Evolutionary conservation across 352 stramenopile genomes (phyloP), one percentile per base, ranked within the genome.

Genomic region (Pythium coloratum): DNA sequence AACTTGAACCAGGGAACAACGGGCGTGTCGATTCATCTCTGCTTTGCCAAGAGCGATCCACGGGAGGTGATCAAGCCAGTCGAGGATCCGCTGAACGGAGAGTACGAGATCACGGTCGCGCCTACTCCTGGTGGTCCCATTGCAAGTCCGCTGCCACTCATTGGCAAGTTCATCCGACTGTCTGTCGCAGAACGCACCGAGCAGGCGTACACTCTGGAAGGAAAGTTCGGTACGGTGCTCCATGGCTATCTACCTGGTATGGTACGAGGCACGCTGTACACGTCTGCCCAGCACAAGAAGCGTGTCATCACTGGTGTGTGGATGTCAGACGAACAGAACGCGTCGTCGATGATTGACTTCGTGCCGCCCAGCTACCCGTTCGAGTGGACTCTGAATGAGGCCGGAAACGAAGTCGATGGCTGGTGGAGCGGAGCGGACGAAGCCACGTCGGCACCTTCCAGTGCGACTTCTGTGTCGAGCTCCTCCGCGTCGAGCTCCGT

Each of bases 1-100:
- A 95, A 95, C 64, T 40, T 96, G 60, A 93, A 94, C 49, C 83
- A 94, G 65, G 87, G 87, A 13, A 93, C 87, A 3, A 77, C 30
- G 5, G 84, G 87, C 33, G 82, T 92, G 12, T 73, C 84, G 32
- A 94, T 96, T 61, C 77, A 94, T 56, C 58, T 96, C 24, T 91
- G 82, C 42, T 86, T 85, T 54, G 75, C 82, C 2, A 94, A 92
- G 70, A 78, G 75, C 14, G 78, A 89, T 58, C 64, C 67, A 10
- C 61, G 66, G 20, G 68, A 89, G 26, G 72, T 92, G n/a, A 66
- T 81, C 13, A 75, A 79, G 49, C 81, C 87, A 0, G 49, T 96
- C 6, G 82, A 90, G 30, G 81, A 88, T 47, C 44, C 69, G 4
- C 49, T 95, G 4, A 96, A 96, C 34, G 88, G 88, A 20, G 80